These are phyloP conservation scores for Colletotrichum navitas DNA, from an alignment of 2,329 filamentous ascomycete species.

Conservation along the genomic window DNA sequence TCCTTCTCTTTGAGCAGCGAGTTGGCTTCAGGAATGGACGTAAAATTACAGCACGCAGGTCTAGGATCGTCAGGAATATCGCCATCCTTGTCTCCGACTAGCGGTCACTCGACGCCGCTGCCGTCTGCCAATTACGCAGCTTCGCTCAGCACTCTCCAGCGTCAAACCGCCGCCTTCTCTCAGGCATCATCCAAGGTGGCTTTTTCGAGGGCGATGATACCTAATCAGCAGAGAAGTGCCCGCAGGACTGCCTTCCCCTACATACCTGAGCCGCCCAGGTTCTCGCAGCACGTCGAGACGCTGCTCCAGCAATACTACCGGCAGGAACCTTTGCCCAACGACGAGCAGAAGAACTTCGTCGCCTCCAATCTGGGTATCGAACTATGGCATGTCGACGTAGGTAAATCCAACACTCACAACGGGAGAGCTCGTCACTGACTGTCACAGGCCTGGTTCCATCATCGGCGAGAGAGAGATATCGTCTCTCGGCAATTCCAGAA, in stretches of 20 bases:
- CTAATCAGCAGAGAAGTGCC: conserved; percentile 60
- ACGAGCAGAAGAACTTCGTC: conserved; percentile 64
- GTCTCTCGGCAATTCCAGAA: conserved; percentile 60
- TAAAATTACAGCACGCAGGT: neutral
- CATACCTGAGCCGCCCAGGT: conserved; percentile 58
- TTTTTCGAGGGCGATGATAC: conserved; percentile 57
- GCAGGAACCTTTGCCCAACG: conserved; percentile 60
- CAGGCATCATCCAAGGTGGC: conserved; percentile 38
- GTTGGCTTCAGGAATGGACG: neutral
- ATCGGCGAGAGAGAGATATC: conserved; percentile 63
- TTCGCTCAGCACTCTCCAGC: conserved; percentile 34
- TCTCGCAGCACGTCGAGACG: conserved; percentile 62
- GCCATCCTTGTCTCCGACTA: neutral
- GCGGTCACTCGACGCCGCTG: neutral
- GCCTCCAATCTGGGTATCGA: conserved; percentile 68
- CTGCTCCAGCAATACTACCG: conserved; percentile 68
- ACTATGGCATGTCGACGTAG: conserved; percentile 62
- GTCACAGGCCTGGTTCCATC: conserved; percentile 64
- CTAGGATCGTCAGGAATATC: neutral
- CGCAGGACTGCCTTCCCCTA: conserved; percentile 56
- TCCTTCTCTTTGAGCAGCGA: neutral
- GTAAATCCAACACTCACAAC: conserved; percentile 30
- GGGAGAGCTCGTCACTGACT: conserved; percentile 14
- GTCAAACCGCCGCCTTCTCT: conserved; percentile 8
- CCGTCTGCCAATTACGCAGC: neutral